phyloP scores from a whole-genome alignment of 2,329 filamentous ascomycete species.

The Fusarium tupiense region DNA sequence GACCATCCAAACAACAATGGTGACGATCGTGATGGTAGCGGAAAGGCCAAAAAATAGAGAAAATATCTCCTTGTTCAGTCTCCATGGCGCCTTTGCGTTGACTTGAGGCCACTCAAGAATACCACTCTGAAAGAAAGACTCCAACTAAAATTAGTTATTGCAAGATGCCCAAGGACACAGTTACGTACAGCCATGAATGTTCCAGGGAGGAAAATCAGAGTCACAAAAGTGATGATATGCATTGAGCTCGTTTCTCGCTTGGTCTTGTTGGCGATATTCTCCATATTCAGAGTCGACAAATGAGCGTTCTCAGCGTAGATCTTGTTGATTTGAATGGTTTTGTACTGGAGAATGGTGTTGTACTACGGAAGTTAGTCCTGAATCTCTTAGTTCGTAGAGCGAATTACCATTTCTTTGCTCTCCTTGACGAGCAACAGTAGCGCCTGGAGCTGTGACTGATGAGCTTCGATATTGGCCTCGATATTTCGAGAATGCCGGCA shows the following conservation, averaged over 20 bases:
- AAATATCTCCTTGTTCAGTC: slow-evolving; percentile 3
- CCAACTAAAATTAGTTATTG: neutral
- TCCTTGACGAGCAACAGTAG: slow-evolving; percentile 7
- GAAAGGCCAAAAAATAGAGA: slow-evolving; percentile 11
- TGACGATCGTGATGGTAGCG: neutral
- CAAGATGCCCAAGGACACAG: neutral
- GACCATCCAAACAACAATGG: neutral
- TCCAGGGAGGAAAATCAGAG: slow-evolving; percentile 23
- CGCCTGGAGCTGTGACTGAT: slow-evolving; percentile 10
- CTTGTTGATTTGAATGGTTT: slow-evolving; percentile 12
- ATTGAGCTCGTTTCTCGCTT: slow-evolving; percentile 32
- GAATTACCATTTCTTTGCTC: slow-evolving; percentile 17
- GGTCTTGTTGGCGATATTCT: slow-evolving; percentile 28
- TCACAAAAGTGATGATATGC: slow-evolving; percentile 29
- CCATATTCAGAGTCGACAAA: slow-evolving; percentile 23
- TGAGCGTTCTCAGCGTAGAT: slow-evolving; percentile 26
- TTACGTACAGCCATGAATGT: slow-evolving; percentile 33
- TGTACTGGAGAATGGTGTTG: slow-evolving; percentile 21
- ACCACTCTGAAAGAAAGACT: slow-evolving; percentile 33
- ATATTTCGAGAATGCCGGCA: neutral
- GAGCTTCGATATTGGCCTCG: slow-evolving; percentile 8
- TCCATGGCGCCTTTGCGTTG: neutral
- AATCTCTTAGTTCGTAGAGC: rapidly evolving
- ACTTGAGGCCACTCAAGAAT: slow-evolving; percentile 15
- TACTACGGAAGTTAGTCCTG: neutral